Evolutionary conservation across 257 asterid species (phyloP).

Genomic region (Leptodermis oblonga): DNA sequence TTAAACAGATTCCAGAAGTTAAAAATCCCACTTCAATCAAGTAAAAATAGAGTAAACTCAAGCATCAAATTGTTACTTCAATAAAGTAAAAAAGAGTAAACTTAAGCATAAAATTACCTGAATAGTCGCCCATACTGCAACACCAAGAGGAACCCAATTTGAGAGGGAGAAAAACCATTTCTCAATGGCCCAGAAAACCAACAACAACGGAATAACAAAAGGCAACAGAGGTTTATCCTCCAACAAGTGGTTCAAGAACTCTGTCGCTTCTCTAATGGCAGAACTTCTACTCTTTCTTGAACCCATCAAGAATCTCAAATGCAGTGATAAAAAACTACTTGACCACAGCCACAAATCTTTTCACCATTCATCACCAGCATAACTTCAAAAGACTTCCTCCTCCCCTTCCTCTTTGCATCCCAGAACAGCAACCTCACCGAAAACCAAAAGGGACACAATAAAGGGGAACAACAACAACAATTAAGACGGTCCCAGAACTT

Average conservation of each 20-base stretch:
- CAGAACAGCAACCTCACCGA: not conserved
- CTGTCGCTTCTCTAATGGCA: constrained; percentile 41
- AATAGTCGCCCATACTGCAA: constrained; percentile 80
- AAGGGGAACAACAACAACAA: not conserved
- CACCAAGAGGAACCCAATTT: constrained; percentile 80
- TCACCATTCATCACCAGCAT: constrained; percentile 3
- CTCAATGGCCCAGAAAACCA: constrained; percentile 76
- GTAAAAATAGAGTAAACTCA: not conserved
- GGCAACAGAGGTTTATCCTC: constrained; percentile 75
- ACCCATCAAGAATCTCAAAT: constrained; percentile 35
- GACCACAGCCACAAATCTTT: not conserved
- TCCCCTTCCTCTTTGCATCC: not conserved
- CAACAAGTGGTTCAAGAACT: constrained; percentile 48
- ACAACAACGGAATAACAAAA: constrained; percentile 45
- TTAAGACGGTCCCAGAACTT: constrained; percentile 3
- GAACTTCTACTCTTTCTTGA: constrained; percentile 50
- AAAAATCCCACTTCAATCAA: not conserved
- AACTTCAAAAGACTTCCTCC: not conserved
- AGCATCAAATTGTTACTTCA: not conserved
- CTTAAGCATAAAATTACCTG: constrained; percentile 44
- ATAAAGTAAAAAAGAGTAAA: not conserved
- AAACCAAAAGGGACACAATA: not conserved
- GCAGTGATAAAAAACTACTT: not conserved
- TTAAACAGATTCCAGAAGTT: not conserved
- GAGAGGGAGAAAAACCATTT: constrained; percentile 81